These are phyloP conservation scores for Geotrichum carabidarum DNA, from an alignment of 1,139 yeast genomes.

Conservation along the genomic window DNA sequence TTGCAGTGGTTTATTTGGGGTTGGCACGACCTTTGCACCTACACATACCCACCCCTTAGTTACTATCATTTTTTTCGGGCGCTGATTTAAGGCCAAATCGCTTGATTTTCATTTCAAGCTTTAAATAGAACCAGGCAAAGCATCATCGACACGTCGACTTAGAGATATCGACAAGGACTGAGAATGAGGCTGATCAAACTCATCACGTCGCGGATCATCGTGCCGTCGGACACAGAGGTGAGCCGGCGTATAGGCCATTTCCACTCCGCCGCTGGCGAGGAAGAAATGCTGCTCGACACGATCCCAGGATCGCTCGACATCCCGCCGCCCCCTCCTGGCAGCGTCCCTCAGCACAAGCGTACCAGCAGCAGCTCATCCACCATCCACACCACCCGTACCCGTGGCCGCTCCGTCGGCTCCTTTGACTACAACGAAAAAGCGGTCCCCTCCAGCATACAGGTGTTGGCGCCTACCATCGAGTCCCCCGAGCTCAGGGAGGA, in stretches of 20 bases:
- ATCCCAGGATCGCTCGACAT: neutral
- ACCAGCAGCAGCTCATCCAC: constrained; percentile 7
- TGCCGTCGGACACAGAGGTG: constrained; percentile 17
- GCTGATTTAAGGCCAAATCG: too few relatives aligned
- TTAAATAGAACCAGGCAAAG: too few relatives aligned
- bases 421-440: constrained; percentile 13
- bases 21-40: too few relatives aligned
- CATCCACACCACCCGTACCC: constrained; percentile 13
- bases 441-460: constrained; percentile 5
- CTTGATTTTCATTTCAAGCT: too few relatives aligned
- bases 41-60: too few relatives aligned
- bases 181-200: constrained; percentile 12
- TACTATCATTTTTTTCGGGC: too few relatives aligned
- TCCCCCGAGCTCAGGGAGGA: constrained; percentile 7
- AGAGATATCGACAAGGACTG: neutral
- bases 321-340: neutral
- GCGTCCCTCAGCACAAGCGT: neutral
- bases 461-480: constrained; percentile 14
- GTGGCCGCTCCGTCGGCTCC: constrained; percentile 15
- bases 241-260: neutral
- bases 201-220: constrained; percentile 16
- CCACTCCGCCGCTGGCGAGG: neutral
- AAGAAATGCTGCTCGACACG: neutral
- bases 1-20: too few relatives aligned
- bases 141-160: too few relatives aligned